These are phyloP conservation scores for Colletotrichum tanaceti DNA, from an alignment of 2,329 filamentous ascomycete genomes.

Conservation along the genomic window DNA sequence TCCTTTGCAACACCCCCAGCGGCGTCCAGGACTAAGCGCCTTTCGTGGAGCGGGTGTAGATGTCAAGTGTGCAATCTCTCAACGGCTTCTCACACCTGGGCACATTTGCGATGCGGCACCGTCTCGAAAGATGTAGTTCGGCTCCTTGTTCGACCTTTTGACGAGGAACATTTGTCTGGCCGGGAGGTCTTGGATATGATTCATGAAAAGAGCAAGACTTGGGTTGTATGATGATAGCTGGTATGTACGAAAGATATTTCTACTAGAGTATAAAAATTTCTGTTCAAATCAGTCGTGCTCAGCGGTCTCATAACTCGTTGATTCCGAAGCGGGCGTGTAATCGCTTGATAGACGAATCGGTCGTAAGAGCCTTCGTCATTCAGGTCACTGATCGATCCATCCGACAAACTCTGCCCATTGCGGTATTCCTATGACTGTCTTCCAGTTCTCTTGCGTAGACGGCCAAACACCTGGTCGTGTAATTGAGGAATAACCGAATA, in stretches of 20 bases:
- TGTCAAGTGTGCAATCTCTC: not conserved
- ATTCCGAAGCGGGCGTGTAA: too few species aligned
- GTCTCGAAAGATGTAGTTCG: constrained; percentile 1
- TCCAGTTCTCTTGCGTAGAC: too few species aligned
- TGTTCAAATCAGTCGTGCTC: not conserved
- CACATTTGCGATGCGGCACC: not conserved
- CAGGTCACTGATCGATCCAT: too few species aligned
- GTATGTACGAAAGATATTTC: constrained; percentile 8
- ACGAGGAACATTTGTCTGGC: constrained; percentile 11
- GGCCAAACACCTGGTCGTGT: too few species aligned
- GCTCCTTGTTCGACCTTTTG: constrained; percentile 5
- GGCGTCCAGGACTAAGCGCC: constrained; percentile 45
- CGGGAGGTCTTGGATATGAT: not conserved
- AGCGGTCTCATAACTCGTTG: too few species aligned
- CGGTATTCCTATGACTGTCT: too few species aligned
- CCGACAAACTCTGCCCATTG: too few species aligned
- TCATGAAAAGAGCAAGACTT: constrained; percentile 2
- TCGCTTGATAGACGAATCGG: rapidly evolving
- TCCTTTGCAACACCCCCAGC: constrained; percentile 52
- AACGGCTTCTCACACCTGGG: not conserved
- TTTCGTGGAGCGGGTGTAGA: not conserved
- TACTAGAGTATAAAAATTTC: constrained; percentile 16
- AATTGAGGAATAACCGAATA: too few species aligned
- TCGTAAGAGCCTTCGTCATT: not conserved
- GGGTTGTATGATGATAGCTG: constrained; percentile 8